phyloP scores from a whole-genome alignment of 2,329 filamentous ascomycete genomes.

The Akanthomyces lecanii region DNA sequence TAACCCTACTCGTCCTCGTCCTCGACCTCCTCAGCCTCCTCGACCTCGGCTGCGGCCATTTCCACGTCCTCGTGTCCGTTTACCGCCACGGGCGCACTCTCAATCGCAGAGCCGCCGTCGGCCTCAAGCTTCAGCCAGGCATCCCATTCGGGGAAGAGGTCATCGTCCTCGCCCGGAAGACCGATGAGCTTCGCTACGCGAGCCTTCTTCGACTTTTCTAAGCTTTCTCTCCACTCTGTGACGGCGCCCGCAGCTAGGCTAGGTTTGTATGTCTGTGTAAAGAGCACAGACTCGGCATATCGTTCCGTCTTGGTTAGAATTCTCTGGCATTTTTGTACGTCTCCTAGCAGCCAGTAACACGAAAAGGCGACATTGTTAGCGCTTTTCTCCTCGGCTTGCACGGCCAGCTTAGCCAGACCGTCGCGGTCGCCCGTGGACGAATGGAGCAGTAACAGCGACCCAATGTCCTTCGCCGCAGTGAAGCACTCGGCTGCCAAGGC shows the following conservation, averaged over 20 bases:
- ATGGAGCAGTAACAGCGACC: constrained; percentile 82
- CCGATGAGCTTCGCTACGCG: constrained; percentile 82
- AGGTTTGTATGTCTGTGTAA: constrained; percentile 94
- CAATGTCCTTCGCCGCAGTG: constrained; percentile 81
- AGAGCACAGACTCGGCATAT: constrained; percentile 80
- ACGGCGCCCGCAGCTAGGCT: constrained; percentile 66
- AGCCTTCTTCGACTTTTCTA: constrained; percentile 81
- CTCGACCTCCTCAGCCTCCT: constrained; percentile 23
- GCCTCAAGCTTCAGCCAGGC: constrained; percentile 79
- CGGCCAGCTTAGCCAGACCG: constrained; percentile 67
- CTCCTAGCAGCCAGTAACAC: constrained; percentile 79
- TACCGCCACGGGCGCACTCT: not conserved
- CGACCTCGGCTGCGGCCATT: constrained; percentile 22
- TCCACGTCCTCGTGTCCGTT: constrained; percentile 22
- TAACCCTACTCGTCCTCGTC: constrained; percentile 23
- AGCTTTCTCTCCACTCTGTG: constrained; percentile 71
- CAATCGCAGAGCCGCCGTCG: constrained; percentile 50
- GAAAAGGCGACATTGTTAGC: constrained; percentile 93
- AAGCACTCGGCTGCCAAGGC: constrained; percentile 90
- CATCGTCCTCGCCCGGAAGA: constrained; percentile 74
- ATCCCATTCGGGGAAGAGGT: constrained; percentile 95
- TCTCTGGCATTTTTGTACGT: constrained; percentile 76
- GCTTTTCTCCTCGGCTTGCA: constrained; percentile 69
- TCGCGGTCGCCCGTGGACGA: constrained; percentile 76
- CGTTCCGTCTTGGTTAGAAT: constrained; percentile 75